A percentile compares a stretch with the other conserved stretches of the same genome.
These are phyloP conservation scores for Gilbertella persicaria DNA, from an alignment of 371 early-diverging fungal genomes.

Conservation along the genomic window DNA sequence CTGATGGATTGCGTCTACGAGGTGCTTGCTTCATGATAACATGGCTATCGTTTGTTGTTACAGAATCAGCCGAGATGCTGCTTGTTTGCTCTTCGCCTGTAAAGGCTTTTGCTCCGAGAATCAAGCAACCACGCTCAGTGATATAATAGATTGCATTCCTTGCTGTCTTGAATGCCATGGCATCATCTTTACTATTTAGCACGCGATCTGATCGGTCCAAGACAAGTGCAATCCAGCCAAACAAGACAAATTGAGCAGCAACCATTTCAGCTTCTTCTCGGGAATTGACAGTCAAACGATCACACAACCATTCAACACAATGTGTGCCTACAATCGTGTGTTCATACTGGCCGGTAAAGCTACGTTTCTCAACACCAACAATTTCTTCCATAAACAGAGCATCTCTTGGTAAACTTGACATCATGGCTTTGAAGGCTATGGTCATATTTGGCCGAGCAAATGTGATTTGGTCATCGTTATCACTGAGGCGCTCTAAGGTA, in stretches of 20 bases:
- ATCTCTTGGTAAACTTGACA: conserved; percentile 44
- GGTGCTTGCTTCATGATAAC: neutral
- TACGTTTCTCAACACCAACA: conserved; percentile 38
- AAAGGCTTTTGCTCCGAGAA: conserved; percentile 45
- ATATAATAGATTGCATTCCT: conserved; percentile 60
- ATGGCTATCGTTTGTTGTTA: neutral
- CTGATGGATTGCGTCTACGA: neutral
- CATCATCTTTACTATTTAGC: conserved; percentile 21
- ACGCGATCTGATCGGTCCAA: conserved; percentile 44
- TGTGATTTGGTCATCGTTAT: conserved; percentile 40
- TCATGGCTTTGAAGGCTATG: conserved; percentile 59
- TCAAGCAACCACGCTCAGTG: conserved; percentile 54
- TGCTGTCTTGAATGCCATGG: conserved; percentile 40
- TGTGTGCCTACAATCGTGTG: conserved; percentile 39
- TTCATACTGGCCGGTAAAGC: conserved; percentile 12
- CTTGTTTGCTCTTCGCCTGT: neutral
- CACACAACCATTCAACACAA: conserved; percentile 61
- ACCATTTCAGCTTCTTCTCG: conserved; percentile 61
- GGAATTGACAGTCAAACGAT: conserved; percentile 58
- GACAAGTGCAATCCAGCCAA: conserved; percentile 59
- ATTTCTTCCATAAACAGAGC: conserved; percentile 40
- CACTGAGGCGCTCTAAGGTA: conserved; percentile 34
- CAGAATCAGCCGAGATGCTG: neutral
- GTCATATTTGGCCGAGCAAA: conserved; percentile 56
- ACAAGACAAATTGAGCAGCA: conserved; percentile 58